These are phyloP conservation scores for Trichosphaerium sp. DNA, from an alignment of 78 protist species.

Conservation along the genomic window DNA sequence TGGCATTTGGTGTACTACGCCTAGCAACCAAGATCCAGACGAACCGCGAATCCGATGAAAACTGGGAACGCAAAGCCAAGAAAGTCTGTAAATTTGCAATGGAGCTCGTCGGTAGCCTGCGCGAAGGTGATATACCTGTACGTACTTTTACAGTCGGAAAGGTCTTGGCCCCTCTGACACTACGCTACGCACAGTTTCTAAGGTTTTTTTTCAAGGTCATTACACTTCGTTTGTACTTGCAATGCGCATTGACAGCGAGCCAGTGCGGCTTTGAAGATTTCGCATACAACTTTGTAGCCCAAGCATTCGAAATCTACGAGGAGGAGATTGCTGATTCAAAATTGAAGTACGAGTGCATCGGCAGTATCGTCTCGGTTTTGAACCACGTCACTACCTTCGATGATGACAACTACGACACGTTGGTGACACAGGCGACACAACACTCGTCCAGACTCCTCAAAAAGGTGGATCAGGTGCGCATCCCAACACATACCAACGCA, in stretches of 20 bases:
- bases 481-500: constrained; percentile 19
- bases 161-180: too few relatives aligned
- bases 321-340: constrained; percentile 71
- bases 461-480: not conserved
- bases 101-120: too few relatives aligned
- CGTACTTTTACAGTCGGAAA: too few relatives aligned
- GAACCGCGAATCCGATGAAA: too few relatives aligned
- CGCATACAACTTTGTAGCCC: constrained; percentile 63
- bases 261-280: constrained; percentile 20
- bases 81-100: too few relatives aligned
- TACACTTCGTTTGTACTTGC: constrained; percentile 69
- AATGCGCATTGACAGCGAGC: constrained; percentile 71
- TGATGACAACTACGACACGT: constrained; percentile 70
- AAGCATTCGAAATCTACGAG: constrained; percentile 82
- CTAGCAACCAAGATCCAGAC: constrained; percentile 36
- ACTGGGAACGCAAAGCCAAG: too few relatives aligned
- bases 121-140: too few relatives aligned
- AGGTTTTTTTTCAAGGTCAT: too few relatives aligned
- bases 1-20: constrained; percentile 38
- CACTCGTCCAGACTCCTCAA: not conserved
- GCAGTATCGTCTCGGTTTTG: constrained; percentile 53
- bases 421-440: constrained; percentile 20
- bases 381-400: constrained; percentile 6
- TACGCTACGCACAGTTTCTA: too few relatives aligned
- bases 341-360: constrained; percentile 53